These are phyloP conservation scores for Withania somnifera DNA, from an alignment of 305 asterid species.

Conservation along the genomic window DNA sequence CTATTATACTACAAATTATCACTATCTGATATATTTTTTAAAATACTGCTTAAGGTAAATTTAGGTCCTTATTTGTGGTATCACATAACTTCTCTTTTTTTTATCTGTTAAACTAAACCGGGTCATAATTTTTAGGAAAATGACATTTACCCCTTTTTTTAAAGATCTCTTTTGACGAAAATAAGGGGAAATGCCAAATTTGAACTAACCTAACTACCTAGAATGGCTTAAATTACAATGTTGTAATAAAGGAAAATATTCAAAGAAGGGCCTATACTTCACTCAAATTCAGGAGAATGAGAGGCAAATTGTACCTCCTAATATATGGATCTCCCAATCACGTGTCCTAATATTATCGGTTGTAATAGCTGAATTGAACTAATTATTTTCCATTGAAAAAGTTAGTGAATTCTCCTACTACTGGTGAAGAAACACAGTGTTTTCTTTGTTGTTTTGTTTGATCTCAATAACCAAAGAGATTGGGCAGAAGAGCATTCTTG, in stretches of 20 bases:
- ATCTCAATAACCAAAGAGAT: slow-evolving; percentile 3
- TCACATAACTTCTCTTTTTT: too few species aligned
- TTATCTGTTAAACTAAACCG: background rate
- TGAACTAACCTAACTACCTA: background rate
- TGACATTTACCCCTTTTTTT: background rate
- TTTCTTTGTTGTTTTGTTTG: slow-evolving; percentile 1
- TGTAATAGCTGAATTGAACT: slow-evolving; percentile 17
- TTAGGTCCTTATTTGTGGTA: too few species aligned
- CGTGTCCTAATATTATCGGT: slow-evolving; percentile 18
- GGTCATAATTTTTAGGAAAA: background rate
- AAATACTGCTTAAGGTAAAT: too few species aligned
- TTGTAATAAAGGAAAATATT: background rate
- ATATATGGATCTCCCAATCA: slow-evolving; percentile 33
- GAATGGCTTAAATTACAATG: background rate
- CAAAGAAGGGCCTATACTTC: slow-evolving; percentile 19
- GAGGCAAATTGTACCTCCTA: slow-evolving; percentile 16
- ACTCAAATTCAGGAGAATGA: slow-evolving; percentile 25
- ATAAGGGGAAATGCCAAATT: background rate
- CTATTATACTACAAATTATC: too few species aligned
- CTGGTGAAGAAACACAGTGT: background rate
- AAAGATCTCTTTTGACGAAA: background rate
- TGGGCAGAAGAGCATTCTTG: background rate
- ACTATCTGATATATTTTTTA: too few species aligned
- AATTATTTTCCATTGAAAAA: background rate
- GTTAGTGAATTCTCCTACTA: slow-evolving; percentile 6